Conservation (phyloP, 2,329 filamentous ascomycete genomes). For the Raffaelea albimanens region DNA sequence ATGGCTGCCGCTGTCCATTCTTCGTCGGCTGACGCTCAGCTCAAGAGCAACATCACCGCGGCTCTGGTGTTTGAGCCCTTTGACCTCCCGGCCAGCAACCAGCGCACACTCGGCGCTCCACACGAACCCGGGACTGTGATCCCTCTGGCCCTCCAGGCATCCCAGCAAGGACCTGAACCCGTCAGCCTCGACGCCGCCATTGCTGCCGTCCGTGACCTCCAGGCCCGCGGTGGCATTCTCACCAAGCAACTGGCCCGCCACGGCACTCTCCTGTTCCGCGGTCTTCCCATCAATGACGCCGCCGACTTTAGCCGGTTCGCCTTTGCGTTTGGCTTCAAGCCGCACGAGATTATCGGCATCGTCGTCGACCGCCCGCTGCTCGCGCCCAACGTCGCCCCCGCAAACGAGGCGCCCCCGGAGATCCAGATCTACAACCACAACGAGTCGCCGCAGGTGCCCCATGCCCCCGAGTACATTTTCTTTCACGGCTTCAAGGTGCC, state of each 20-base stretch:
- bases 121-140: background rate
- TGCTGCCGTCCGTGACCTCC: background rate
- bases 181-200: background rate
- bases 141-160: background rate
- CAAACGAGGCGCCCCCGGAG: slow-evolving; percentile 18
- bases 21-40: background rate
- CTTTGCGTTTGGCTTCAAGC: slow-evolving; percentile 17
- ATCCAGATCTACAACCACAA: slow-evolving; percentile 17
- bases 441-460: slow-evolving; percentile 17
- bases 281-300: slow-evolving; percentile 12
- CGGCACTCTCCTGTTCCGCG: slow-evolving; percentile 17
- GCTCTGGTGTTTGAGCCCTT: background rate
- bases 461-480: slow-evolving; percentile 18
- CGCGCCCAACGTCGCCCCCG: slow-evolving; percentile 18
- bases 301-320: slow-evolving; percentile 17
- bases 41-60: background rate
- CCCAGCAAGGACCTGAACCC: background rate
- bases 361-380: slow-evolving; percentile 16
- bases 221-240: background rate
- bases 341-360: slow-evolving; percentile 19
- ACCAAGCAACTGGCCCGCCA: slow-evolving; percentile 22
- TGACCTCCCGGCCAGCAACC: background rate
- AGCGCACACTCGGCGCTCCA: background rate
- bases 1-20: background rate
- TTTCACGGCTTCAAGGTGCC: slow-evolving; percentile 15